phyloP scores from a whole-genome alignment of 2,329 filamentous ascomycete species.

The Talaromyces sp. region DNA sequence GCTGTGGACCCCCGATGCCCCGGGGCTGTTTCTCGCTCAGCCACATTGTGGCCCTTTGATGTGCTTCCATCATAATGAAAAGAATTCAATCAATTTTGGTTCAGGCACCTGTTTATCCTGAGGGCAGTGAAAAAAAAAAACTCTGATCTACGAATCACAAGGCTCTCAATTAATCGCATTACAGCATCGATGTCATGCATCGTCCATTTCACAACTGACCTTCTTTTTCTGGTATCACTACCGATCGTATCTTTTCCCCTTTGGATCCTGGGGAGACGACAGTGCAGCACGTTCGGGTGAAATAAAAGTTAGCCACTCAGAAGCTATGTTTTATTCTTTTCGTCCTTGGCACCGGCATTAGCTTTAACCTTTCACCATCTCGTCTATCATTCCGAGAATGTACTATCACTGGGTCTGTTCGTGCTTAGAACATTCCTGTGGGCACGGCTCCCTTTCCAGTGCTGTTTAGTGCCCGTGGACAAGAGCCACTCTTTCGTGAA shows the following conservation, averaged over 20 bases:
- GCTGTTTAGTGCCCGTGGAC: neutral
- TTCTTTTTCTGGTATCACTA: neutral
- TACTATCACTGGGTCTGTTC: neutral
- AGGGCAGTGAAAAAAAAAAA: no score
- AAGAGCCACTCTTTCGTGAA: neutral
- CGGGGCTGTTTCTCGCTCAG: neutral
- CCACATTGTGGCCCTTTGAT: constrained; percentile 2
- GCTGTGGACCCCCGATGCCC: neutral
- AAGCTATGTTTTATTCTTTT: no score
- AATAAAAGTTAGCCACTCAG: no score
- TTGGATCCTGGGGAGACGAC: neutral
- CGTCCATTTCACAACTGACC: neutral
- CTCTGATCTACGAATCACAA: neutral
- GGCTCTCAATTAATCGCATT: no score
- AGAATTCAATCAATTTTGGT: no score
- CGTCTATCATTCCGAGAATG: neutral
- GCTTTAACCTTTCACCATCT: no score
- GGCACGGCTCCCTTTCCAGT: no score
- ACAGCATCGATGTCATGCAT: no score
- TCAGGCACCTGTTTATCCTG: neutral
- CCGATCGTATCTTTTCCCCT: neutral
- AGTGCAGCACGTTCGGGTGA: no score
- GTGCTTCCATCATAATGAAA: neutral
- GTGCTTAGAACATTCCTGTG: neutral
- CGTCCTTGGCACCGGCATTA: neutral